Conservation (phyloP, 2,329 filamentous ascomycete genomes). For the Lachnellula willkommii region DNA sequence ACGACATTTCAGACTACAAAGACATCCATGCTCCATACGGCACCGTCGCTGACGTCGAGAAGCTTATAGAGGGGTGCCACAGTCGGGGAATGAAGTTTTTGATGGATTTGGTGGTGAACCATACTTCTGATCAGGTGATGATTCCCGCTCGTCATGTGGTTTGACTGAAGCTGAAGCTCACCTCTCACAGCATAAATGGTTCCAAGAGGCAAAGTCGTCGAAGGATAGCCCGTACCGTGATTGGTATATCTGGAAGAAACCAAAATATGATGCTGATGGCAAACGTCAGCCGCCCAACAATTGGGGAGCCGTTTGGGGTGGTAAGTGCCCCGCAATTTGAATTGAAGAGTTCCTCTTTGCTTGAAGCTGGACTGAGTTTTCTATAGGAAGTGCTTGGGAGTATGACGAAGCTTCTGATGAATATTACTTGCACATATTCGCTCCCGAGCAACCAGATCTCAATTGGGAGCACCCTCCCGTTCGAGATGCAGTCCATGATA, state of each 20-base stretch:
- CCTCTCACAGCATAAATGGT: conserved; percentile 47
- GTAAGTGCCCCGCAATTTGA: conserved; percentile 35
- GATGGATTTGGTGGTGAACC: conserved; percentile 69
- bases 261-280: conserved; percentile 32
- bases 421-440: conserved; percentile 59
- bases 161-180: neutral
- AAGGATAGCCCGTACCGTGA: conserved; percentile 49
- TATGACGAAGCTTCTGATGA: conserved; percentile 47
- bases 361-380: neutral
- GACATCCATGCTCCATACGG: conserved; percentile 63
- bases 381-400: conserved; percentile 43
- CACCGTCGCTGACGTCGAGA: conserved; percentile 60
- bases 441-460: conserved; percentile 66
- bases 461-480: conserved; percentile 69
- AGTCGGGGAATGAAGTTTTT: conserved; percentile 59
- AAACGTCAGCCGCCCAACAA: conserved; percentile 40
- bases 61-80: conserved; percentile 55
- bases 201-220: conserved; percentile 45
- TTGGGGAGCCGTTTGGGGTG: conserved; percentile 39
- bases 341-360: neutral
- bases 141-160: neutral
- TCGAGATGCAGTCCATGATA: conserved; percentile 61
- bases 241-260: conserved; percentile 59
- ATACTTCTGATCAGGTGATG: conserved; percentile 42
- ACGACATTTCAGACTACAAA: conserved; percentile 67